Evolutionary conservation across 371 early-diverging fungal genomes (phyloP), one percentile per base, ranked within the genome.

Genomic region (Nematocida sp.): DNA sequence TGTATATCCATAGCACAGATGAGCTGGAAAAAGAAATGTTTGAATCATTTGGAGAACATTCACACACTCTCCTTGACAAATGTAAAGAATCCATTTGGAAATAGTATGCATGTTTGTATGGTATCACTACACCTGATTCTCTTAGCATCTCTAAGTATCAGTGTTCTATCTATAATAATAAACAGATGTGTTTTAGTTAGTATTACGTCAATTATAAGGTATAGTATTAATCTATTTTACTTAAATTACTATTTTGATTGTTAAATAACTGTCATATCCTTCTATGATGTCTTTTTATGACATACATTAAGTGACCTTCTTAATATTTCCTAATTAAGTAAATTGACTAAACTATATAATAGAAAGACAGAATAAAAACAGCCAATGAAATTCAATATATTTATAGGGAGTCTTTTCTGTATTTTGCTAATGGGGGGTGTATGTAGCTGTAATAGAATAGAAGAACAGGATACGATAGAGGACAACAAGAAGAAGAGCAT

Each of bases 1-100:
- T 66, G 19, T 66, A 66, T 31, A 66, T 66, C 19, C 29, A 66
- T 45, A 66, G 67, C 58, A 43, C 55, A 1, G 67, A 66, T 9
- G 57, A 66, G 25, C 17, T 57, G 17, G 67, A 66, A 48, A 37
- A 46, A n/a, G 15, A 9, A 25, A 62, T 62, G 13, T 35, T 32
- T 9, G 41, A 37, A 4, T 13, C 13, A 31, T 54, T 65, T 41
- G 27, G 27, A 38, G 52, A 40, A 49, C 11, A 37, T 34, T 17
- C 19, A 46, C 11, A 37, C 9, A 19, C n/a, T 19, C 37, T 65
- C 9, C 11, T 54, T 7, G 31, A 31, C 9, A 46, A 25, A 45
- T 65, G 65, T 53, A 11, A 65, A 55, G 65, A 51, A 29, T 27
- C 27, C 4, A 65, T 65, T 21, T 65, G 65, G 65, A 51, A 38